Percentiles rank a stretch among this genome's conserved stretches.
Evolutionary conservation across 2,329 filamentous ascomycete species (phyloP).

Genomic region (Aureobasidium melanogenum): DNA sequence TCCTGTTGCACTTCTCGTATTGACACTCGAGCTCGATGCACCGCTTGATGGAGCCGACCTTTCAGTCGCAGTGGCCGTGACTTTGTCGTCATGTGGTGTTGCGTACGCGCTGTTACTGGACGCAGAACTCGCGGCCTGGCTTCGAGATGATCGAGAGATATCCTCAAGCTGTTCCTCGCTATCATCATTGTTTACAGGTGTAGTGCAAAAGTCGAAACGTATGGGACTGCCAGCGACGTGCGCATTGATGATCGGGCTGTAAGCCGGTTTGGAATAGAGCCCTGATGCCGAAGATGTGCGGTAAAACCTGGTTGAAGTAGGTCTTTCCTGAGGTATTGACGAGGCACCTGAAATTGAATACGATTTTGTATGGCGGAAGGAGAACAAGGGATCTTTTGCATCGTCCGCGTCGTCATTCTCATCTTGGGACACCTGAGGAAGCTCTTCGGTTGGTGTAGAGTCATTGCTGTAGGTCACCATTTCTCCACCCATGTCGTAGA

Average conservation of each 20-base stretch:
- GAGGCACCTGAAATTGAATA: slow-evolving; percentile 5
- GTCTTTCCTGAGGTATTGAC: background rate
- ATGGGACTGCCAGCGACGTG: background rate
- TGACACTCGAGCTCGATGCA: background rate
- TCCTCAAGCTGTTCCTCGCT: slow-evolving; percentile 10
- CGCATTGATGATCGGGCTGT: background rate
- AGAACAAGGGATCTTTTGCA: background rate
- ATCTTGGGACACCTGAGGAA: background rate
- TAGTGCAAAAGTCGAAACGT: background rate
- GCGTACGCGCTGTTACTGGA: background rate
- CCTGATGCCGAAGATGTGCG: slow-evolving; percentile 1
- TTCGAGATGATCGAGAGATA: background rate
- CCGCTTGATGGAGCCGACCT: background rate
- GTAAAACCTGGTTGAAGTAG: slow-evolving; percentile 14
- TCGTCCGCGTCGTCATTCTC: background rate
- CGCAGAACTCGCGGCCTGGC: background rate
- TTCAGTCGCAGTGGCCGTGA: background rate
- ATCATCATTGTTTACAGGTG: slow-evolving; percentile 3
- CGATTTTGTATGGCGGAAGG: background rate
- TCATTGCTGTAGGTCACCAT: background rate
- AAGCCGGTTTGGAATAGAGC: slow-evolving; percentile 3
- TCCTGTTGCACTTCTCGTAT: background rate
- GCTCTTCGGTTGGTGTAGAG: background rate
- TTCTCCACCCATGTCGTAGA: background rate
- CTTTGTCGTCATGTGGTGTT: background rate